Evolutionary conservation across 805 yeast species (phyloP), one percentile per base, ranked within the genome.

Genomic region (Candida xyloterini): DNA sequence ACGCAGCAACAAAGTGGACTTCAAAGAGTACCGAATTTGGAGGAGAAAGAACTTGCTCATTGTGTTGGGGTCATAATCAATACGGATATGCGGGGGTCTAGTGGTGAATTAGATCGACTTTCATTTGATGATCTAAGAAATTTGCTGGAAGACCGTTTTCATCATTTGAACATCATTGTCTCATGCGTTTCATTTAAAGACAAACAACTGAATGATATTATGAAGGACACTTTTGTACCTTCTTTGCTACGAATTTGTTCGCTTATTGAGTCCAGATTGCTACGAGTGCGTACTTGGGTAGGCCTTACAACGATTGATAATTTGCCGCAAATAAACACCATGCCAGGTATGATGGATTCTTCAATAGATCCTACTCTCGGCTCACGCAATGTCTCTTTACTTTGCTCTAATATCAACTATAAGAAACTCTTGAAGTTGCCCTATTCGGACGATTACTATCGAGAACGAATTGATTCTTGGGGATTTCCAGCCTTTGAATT

Each of bases 401-500:
- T 66, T 28, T 46, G 57, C 15, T 18, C 44, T 2, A 59, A 56
- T n/a, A 51, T 69, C 9, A 55, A 61, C 31, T 68, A 59, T 42
- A 20, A 34, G 1, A 7, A 31, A 1, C 40, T 67, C 2, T 39
- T 71, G 16, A 50, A 46, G 1, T 27, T 59, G 10, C 41, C 55
- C 0, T 37, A 44, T 3, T 16, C 42, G 5, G 53, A 55, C 26
- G 50, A 55, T 4, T 40, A 51, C 13, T 63, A 52, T 50, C 53
- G 50, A 35, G 30, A 46, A 14, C 66, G 68, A 44, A 58, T 74
- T 33, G 75, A 78, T 26, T 69, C 68, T 47, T 82, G 90, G 89
- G 72, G 75, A 38, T 84, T 84, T 56, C 81, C 81, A 15, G 84
- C 90, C 2, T 87, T 81, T 55, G 74, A 74, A 49, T 65, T 81